Conservation (phyloP, 257 asterid genomes). For the Thymus mandschuricus region DNA sequence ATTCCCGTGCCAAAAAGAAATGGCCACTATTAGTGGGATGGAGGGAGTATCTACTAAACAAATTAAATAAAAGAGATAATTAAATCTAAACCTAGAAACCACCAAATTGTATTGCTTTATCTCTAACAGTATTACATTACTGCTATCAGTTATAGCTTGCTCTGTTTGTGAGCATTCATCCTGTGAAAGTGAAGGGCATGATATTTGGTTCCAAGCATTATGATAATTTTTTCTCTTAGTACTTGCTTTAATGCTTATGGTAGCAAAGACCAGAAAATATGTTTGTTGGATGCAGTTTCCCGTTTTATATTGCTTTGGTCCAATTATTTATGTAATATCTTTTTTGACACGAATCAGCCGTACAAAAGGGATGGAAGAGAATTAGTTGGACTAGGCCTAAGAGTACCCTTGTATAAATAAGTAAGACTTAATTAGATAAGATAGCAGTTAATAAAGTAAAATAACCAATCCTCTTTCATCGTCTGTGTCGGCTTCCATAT, state of each 20-base stretch:
- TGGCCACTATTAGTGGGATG: too few relatives aligned
- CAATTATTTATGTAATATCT: conserved; percentile 18
- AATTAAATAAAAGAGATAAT: too few relatives aligned
- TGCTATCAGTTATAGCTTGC: background rate
- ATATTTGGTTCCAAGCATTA: conserved; percentile 12
- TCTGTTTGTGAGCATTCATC: background rate
- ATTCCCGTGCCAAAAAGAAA: too few relatives aligned
- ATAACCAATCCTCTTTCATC: background rate
- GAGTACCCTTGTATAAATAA: background rate
- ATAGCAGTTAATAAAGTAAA: background rate
- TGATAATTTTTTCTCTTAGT: background rate
- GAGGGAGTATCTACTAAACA: too few relatives aligned
- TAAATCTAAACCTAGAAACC: too few relatives aligned
- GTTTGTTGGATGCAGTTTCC: conserved; percentile 20
- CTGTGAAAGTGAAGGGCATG: background rate
- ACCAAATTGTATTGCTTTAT: too few relatives aligned
- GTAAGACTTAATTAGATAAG: background rate
- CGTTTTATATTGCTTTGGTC: background rate
- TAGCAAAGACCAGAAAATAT: background rate
- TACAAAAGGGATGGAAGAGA: background rate
- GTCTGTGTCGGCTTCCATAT: background rate
- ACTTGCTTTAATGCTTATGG: conserved; percentile 7
- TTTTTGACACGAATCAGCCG: background rate
- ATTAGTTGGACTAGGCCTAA: background rate
- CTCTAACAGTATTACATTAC: background rate